Percentiles rank a stretch among this genome's conserved stretches.
Evolutionary conservation across 441 rosid genomes (phyloP).

Genomic region (Erodium chrysanthum): DNA sequence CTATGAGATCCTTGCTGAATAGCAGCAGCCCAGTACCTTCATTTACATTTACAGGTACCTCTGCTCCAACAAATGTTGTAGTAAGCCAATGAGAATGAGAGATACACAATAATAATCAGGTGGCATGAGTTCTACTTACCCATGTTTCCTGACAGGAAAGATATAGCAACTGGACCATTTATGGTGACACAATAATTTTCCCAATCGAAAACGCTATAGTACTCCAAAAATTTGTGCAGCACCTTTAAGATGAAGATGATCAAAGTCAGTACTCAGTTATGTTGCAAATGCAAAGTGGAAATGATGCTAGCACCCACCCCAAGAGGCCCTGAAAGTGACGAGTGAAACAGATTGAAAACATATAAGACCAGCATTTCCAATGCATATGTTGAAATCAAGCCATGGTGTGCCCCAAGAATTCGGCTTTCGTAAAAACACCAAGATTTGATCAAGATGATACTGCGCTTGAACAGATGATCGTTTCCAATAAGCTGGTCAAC

Average conservation of each 20-base stretch:
- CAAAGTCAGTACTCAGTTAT: constrained; percentile 9
- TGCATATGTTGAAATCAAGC: constrained; percentile 80
- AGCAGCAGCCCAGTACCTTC: constrained; percentile 37
- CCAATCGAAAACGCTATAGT: constrained; percentile 82
- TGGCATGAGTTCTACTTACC: constrained; percentile 52
- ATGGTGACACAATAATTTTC: constrained; percentile 45
- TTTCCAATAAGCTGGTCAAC: constrained; percentile 60
- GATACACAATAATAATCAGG: too few species aligned
- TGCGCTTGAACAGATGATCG: constrained; percentile 76
- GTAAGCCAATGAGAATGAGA: too few species aligned
- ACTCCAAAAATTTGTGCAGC: constrained; percentile 62
- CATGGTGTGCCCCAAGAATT: constrained; percentile 78
- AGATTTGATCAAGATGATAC: constrained; percentile 70
- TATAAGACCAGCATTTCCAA: constrained; percentile 64
- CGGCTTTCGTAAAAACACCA: constrained; percentile 98
- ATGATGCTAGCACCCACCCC: constrained; percentile 39
- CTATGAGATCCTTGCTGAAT: constrained; percentile 49
- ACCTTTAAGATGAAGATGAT: constrained; percentile 46
- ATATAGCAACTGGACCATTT: constrained; percentile 49
- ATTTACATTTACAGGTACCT: constrained; percentile 24
- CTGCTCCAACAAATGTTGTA: constrained; percentile 23
- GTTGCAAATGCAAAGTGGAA: constrained; percentile 15
- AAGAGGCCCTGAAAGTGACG: constrained; percentile 63
- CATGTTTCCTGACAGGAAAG: constrained; percentile 39
- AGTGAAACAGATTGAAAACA: constrained; percentile 62